Percentiles rank a stretch among this genome's conserved stretches.
Evolutionary conservation across 768 basidiomycete species (phyloP).

Genomic region (Boletus rufocinnamomeus): DNA sequence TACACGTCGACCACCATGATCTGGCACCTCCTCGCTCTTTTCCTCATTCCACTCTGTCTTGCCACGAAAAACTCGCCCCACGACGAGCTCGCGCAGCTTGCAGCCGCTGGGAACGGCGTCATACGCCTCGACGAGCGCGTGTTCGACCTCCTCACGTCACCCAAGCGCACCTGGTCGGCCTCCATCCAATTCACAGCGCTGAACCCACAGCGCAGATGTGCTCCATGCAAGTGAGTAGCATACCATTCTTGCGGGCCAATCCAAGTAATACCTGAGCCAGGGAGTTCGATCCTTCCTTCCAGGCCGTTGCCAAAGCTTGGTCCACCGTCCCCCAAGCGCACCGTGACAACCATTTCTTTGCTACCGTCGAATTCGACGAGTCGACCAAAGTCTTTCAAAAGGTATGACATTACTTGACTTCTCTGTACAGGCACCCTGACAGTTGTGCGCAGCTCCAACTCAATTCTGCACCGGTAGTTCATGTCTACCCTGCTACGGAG

Average conservation of each 20-base stretch:
- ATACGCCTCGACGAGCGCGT: slow-evolving; percentile 75
- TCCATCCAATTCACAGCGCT: slow-evolving; percentile 88
- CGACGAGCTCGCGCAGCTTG: slow-evolving; percentile 68
- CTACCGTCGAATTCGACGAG: slow-evolving; percentile 83
- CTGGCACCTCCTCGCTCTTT: slow-evolving; percentile 34
- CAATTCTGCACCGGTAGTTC: slow-evolving; percentile 80
- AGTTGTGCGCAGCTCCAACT: slow-evolving; percentile 65
- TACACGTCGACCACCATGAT: slow-evolving; percentile 15
- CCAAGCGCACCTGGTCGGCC: slow-evolving; percentile 85
- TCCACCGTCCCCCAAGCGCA: slow-evolving; percentile 53
- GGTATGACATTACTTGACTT: slow-evolving; percentile 42
- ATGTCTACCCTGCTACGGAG: slow-evolving; percentile 69
- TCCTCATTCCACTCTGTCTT: slow-evolving; percentile 33
- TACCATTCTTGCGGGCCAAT: not conserved
- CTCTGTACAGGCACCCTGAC: slow-evolving; percentile 12
- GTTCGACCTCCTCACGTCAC: slow-evolving; percentile 76
- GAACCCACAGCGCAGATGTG: slow-evolving; percentile 76
- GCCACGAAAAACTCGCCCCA: slow-evolving; percentile 36
- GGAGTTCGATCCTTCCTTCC: slow-evolving; percentile 83
- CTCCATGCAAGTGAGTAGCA: slow-evolving; percentile 83
- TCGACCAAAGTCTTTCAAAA: slow-evolving; percentile 76
- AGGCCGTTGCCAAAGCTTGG: slow-evolving; percentile 87
- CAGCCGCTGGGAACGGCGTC: slow-evolving; percentile 72
- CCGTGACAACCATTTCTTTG: slow-evolving; percentile 91
- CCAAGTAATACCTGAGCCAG: slow-evolving; percentile 41